Conservation (phyloP, 2,329 filamentous ascomycete species). For the Albophoma yamanashiensis region DNA sequence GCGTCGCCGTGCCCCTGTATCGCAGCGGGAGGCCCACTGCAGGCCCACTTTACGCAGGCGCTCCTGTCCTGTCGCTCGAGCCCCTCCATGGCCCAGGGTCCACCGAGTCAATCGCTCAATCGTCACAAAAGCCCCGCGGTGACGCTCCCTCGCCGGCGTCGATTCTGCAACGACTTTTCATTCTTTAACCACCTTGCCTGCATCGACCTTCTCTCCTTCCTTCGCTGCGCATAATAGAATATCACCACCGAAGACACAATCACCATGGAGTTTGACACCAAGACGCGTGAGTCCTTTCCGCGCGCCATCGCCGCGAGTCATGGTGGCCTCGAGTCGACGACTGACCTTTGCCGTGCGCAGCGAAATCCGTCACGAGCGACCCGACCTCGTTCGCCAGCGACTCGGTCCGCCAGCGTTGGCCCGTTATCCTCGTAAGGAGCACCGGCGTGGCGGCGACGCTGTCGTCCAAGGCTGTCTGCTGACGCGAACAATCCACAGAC, state of each 20-base stretch:
- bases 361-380: conserved; percentile 69
- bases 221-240: neutral
- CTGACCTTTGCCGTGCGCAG: conserved; percentile 29
- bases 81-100: neutral
- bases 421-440: conserved; percentile 70
- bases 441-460: neutral
- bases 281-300: conserved; percentile 49
- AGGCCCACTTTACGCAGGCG: neutral
- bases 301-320: conserved; percentile 2
- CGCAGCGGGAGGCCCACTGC: neutral
- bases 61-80: neutral
- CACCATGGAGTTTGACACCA: conserved; percentile 65
- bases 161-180: neutral
- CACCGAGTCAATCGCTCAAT: neutral
- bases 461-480: too few relatives aligned
- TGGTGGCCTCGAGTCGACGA: too few relatives aligned
- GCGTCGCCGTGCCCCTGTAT: neutral
- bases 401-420: conserved; percentile 84
- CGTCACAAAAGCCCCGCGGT: neutral
- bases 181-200: neutral
- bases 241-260: neutral
- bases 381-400: conserved; percentile 76
- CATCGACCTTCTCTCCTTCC: neutral
- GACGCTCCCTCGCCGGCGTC: neutral
- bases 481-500: conserved; percentile 44